These are phyloP conservation scores for Gracilariopsis chorda DNA, from an alignment of 23 red algal genomes.

Conservation along the genomic window DNA sequence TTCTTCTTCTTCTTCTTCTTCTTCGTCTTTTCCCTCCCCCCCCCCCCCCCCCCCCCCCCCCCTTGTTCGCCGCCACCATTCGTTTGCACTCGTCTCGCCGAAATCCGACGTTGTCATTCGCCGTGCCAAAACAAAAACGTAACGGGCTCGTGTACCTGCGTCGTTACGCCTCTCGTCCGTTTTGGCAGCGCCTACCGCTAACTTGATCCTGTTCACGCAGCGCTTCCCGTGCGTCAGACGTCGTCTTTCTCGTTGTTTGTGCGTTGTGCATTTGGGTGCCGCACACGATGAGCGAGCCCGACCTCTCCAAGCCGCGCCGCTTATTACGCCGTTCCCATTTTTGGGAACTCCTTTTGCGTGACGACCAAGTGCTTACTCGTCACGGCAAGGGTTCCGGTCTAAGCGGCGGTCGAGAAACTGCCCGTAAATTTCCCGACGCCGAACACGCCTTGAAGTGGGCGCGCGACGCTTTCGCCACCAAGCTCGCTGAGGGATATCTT, in stretches of 20 bases:
- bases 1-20: not conserved
- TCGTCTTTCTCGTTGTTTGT: not conserved
- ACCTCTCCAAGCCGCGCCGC: conserved; percentile 35
- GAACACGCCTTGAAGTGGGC: conserved; percentile 23
- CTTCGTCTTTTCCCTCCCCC: not conserved
- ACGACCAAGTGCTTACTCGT: not conserved
- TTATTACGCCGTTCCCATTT: conserved; percentile 46
- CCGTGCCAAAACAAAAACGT: not conserved
- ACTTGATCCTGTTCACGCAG: no score
- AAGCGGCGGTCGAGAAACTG: not conserved
- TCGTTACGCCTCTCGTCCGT: no score
- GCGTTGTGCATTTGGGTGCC: no score
- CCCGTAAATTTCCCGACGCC: not conserved
- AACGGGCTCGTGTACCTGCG: no score
- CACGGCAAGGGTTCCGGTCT: conserved; percentile 4
- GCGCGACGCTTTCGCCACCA: not conserved
- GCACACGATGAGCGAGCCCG: not conserved
- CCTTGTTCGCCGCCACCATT: no score
- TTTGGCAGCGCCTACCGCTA: no score
- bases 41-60: not conserved
- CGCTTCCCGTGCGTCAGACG: no score
- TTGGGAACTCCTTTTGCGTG: conserved; percentile 18
- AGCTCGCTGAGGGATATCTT: conserved; percentile 19
- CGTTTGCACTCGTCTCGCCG: not conserved
- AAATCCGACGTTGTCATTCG: not conserved